Evolutionary conservation across 805 yeast species (phyloP).

Genomic region (Pichia exigua): DNA sequence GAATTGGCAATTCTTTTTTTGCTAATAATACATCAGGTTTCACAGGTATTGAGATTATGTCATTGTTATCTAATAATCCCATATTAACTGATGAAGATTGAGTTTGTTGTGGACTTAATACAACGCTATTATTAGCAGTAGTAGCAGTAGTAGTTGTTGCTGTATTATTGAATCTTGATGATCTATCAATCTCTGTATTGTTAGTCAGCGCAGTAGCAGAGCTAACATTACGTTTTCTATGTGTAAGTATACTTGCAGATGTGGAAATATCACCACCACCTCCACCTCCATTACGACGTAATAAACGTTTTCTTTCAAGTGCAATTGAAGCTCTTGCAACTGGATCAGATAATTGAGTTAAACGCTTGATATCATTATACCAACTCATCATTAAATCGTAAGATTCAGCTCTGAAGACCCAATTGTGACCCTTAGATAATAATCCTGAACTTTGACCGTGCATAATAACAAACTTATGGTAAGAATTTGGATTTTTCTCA

Average conservation of each 20-base stretch:
- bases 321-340: constrained; percentile 46
- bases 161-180: neutral
- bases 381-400: constrained; percentile 75
- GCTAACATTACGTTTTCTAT: constrained; percentile 12
- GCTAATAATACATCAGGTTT: neutral
- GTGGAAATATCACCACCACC: constrained; percentile 22
- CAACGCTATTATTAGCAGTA: neutral
- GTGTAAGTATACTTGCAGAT: constrained; percentile 18
- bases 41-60: constrained; percentile 10
- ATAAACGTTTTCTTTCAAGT: constrained; percentile 23
- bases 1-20: neutral
- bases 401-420: constrained; percentile 90
- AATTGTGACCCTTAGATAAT: constrained; percentile 76
- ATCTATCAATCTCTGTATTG: constrained; percentile 10
- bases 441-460: constrained; percentile 69
- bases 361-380: constrained; percentile 68
- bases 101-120: constrained; percentile 4
- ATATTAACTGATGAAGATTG: constrained; percentile 3
- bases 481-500: constrained; percentile 42
- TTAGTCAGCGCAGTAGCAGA: constrained; percentile 14
- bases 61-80: constrained; percentile 5
- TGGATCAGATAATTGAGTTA: constrained; percentile 59
- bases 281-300: constrained; percentile 5
- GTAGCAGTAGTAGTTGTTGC: neutral
- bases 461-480: constrained; percentile 70